These are phyloP conservation scores for Calamus simplicifolius DNA, from an alignment of 176 grass and related monocot species.

Conservation along the genomic window DNA sequence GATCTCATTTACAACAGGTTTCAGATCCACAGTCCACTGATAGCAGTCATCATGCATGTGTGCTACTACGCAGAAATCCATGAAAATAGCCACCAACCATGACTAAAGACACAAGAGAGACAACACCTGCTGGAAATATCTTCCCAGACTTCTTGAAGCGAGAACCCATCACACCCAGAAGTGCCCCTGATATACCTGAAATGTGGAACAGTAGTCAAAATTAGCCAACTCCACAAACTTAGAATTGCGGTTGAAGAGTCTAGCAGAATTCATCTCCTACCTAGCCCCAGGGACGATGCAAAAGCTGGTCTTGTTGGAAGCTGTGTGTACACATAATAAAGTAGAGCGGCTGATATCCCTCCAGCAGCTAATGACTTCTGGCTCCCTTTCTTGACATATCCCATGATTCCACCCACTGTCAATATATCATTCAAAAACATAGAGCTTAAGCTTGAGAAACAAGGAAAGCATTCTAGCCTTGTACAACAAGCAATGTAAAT, in stretches of 20 bases:
- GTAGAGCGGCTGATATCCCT: constrained; percentile 48
- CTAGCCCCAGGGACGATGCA: constrained; percentile 55
- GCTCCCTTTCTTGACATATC: constrained; percentile 73
- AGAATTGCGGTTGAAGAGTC: neutral
- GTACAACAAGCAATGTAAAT: neutral
- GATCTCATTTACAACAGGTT: no score
- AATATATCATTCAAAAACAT: neutral
- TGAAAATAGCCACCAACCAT: constrained; percentile 77
- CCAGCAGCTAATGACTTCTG: constrained; percentile 67
- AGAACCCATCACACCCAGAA: constrained; percentile 61
- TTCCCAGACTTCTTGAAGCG: constrained; percentile 80
- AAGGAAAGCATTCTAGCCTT: neutral
- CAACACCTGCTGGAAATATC: constrained; percentile 70
- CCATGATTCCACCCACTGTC: constrained; percentile 63
- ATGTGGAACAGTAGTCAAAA: neutral
- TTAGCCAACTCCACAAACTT: neutral
- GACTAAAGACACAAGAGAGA: constrained; percentile 61
- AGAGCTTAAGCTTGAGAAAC: no score
- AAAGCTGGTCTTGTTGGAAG: constrained; percentile 60
- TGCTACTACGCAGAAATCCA: constrained; percentile 55
- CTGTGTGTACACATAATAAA: constrained; percentile 67
- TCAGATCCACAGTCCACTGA: no score
- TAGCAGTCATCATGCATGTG: constrained; percentile 22
- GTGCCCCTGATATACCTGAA: constrained; percentile 54
- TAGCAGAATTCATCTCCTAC: constrained; percentile 18